Evolutionary conservation across 345 rosid species (phyloP).

Genomic region (Populus tremula): DNA sequence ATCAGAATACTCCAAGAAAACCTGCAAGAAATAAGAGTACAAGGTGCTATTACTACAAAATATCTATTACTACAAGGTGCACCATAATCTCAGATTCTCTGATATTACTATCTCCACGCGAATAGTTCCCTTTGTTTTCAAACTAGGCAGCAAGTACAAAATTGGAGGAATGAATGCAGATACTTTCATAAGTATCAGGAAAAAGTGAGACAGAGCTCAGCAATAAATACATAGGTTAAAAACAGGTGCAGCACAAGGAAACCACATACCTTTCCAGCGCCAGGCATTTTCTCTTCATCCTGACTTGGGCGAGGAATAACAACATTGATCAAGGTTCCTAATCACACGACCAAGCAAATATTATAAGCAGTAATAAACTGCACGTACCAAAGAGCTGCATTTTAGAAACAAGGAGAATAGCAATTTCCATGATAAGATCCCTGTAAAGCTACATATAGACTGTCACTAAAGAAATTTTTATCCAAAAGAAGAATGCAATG

Average conservation of each 20-base stretch:
- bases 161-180: neutral
- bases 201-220: neutral
- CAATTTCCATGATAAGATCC: neutral
- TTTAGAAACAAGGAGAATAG: neutral
- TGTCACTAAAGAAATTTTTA: neutral
- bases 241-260: neutral
- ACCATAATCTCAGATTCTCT: neutral
- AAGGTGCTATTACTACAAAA: neutral
- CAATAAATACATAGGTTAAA: neutral
- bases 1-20: conserved; percentile 27
- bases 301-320: conserved; percentile 30
- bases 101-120: neutral
- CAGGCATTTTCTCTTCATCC: conserved; percentile 8
- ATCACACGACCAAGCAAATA: neutral
- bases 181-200: neutral
- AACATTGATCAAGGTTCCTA: conserved; percentile 25
- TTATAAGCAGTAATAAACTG: neutral
- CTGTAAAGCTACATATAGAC: neutral
- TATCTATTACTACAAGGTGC: neutral
- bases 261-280: conserved; percentile 24
- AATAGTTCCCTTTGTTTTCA: neutral
- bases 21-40: conserved; percentile 12
- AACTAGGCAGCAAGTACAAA: neutral
- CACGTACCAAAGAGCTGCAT: neutral
- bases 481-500: neutral